phyloP scores from a whole-genome alignment of 176 grass and related monocot genomes.

The Triticum aestivum region IWGSC_CS_RefSeq_v2.1 NC_057809.1:418394845-418395344 shows the following conservation, averaged over 20 bases:
- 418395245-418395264: constrained; percentile 95
- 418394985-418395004: constrained; percentile 33
- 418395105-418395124: constrained; percentile 98
- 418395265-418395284: constrained; percentile 92
- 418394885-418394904: constrained; percentile 59
- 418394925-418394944: constrained; percentile 44
- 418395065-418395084: constrained; percentile 89
- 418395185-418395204: constrained; percentile 90
- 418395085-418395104: constrained; percentile 89
- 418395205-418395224: constrained; percentile 83
- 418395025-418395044: constrained; percentile 80
- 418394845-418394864: constrained; percentile 81
- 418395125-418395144: constrained; percentile 83
- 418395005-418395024: constrained; percentile 43
- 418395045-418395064: constrained; percentile 71
- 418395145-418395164: constrained; percentile 94
- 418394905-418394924: constrained; percentile 50
- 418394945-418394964: constrained; percentile 28
- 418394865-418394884: constrained; percentile 45
- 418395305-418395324: constrained; percentile 96
- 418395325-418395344: constrained; percentile 85
- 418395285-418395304: constrained; percentile 97
- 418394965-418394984: constrained; percentile 39
- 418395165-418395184: constrained; percentile 83
- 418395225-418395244: constrained; percentile 78